Conservation (phyloP, 139 green algal genomes). For the Chlorella sp. region DNA sequence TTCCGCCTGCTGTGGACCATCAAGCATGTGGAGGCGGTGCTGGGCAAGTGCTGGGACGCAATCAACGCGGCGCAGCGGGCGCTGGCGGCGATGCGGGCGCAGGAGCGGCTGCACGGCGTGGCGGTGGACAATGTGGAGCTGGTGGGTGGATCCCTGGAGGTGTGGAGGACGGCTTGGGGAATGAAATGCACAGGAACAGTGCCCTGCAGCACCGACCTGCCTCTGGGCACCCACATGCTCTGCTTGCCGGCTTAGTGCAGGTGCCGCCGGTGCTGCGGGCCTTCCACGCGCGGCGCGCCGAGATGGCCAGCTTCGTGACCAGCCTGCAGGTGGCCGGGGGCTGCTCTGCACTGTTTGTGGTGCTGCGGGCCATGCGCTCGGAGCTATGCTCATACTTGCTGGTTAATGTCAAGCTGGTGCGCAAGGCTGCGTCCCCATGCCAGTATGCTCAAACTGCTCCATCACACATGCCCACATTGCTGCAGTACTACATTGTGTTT, state of each 20-base stretch:
- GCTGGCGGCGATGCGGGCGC: constrained; percentile 21
- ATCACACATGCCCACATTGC: no score
- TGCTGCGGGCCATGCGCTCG: no score
- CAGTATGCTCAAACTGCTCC: no score
- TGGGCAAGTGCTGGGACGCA: constrained; percentile 73
- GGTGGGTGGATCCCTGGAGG: constrained; percentile 7
- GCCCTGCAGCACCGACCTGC: no score
- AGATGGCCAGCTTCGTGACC: constrained; percentile 90
- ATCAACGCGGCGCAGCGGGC: constrained; percentile 68
- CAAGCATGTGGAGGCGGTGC: constrained; percentile 81
- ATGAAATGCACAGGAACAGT: no score
- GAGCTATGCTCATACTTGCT: no score
- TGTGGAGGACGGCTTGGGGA: no score
- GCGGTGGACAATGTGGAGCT: constrained; percentile 17
- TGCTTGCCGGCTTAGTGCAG: constrained; percentile 16
- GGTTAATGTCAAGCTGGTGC: no score
- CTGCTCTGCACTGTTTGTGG: no score
- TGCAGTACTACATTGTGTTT: constrained; percentile 93
- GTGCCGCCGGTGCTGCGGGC: constrained; percentile 56
- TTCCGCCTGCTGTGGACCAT: constrained; percentile 91
- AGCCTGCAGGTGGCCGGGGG: constrained; percentile 62
- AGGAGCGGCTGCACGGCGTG: constrained; percentile 35
- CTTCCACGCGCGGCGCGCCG: constrained; percentile 75
- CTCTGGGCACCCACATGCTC: no score
- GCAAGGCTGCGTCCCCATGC: no score